phyloP scores from a whole-genome alignment of 768 basidiomycete genomes.

The Mycena metata region DNA sequence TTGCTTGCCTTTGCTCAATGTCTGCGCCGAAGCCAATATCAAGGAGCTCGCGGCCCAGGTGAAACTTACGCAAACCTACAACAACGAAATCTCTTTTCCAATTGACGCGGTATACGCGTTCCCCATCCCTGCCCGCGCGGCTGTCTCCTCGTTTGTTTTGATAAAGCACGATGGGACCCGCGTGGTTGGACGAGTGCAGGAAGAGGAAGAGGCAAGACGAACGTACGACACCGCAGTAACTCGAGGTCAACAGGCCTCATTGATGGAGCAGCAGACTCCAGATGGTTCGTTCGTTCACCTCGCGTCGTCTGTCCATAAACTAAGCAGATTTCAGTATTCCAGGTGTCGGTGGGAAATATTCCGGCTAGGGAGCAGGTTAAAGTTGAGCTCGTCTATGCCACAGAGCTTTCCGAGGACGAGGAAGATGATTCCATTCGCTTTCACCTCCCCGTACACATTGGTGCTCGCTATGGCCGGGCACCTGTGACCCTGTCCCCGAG shows the following conservation, averaged over 20 bases:
- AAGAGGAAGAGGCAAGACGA: conserved; percentile 35
- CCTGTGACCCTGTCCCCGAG: conserved; percentile 18
- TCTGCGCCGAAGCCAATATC: conserved; percentile 33
- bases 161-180: conserved; percentile 34
- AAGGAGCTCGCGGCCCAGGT: conserved; percentile 38
- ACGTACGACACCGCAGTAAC: conserved; percentile 32
- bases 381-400: conserved; percentile 35
- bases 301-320: background rate
- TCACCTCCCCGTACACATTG: conserved; percentile 34
- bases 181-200: conserved; percentile 34
- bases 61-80: conserved; percentile 36
- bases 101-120: conserved; percentile 37
- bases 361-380: conserved; percentile 26
- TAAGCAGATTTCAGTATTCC: conserved; percentile 27
- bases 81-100: conserved; percentile 28
- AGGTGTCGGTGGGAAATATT: conserved; percentile 35
- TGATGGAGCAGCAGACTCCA: conserved; percentile 34
- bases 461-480: conserved; percentile 36
- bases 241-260: conserved; percentile 30
- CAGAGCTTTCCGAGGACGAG: conserved; percentile 35
- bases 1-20: conserved; percentile 32
- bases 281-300: conserved; percentile 33
- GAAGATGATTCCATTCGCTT: conserved; percentile 35
- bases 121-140: conserved; percentile 36
- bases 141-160: conserved; percentile 32